These are phyloP conservation scores for Russula ochroleuca DNA, from an alignment of 768 basidiomycete species.

Conservation along the genomic window DNA sequence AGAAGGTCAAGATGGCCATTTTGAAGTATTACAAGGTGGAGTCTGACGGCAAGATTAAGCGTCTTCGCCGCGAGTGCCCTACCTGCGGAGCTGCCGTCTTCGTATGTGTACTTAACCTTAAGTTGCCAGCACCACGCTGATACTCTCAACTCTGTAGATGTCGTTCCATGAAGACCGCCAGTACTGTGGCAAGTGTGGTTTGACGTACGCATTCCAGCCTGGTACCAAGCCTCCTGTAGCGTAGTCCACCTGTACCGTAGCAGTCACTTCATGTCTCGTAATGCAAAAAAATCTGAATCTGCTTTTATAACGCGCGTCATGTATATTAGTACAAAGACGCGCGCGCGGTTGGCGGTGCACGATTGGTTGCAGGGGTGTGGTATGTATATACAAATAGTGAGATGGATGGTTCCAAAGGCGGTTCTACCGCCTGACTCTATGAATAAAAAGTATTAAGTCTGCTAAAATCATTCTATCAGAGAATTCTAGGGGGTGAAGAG, in stretches of 20 bases:
- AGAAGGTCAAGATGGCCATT: constrained; percentile 99
- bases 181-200: constrained; percentile 93
- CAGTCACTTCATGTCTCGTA: not conserved
- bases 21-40: constrained; percentile 96
- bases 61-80: constrained; percentile 94
- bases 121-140: not conserved
- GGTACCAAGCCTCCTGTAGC: constrained; percentile 74
- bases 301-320: too few relatives aligned
- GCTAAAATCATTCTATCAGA: not conserved
- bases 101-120: constrained; percentile 42
- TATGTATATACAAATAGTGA: too few relatives aligned
- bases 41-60: constrained; percentile 99
- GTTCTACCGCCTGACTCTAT: constrained; percentile 15
- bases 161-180: constrained; percentile 98
- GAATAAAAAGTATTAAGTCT: constrained; percentile 6
- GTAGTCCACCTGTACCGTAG: constrained; percentile 35
- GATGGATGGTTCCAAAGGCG: too few relatives aligned
- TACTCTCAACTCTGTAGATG: constrained; percentile 53
- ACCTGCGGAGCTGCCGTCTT: constrained; percentile 85
- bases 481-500: not conserved
- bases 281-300: not conserved
- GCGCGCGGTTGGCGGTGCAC: too few relatives aligned
- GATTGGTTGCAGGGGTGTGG: too few relatives aligned
- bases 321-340: too few relatives aligned
- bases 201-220: constrained; percentile 82